Conservation (phyloP, 140 eudicot species). For the Flaveria floridana region DNA sequence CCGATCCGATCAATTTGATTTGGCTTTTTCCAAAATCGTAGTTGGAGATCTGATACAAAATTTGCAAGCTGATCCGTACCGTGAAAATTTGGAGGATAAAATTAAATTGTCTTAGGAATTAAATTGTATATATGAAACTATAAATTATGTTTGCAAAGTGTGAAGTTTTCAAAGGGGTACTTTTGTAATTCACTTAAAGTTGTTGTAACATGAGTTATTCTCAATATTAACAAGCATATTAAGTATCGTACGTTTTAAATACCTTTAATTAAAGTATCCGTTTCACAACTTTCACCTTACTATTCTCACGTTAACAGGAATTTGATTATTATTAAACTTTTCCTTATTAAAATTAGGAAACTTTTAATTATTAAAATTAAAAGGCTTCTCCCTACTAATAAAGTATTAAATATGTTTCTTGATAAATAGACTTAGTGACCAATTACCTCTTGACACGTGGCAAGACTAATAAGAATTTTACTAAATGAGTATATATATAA, state of each 20-base stretch:
- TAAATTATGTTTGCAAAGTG: background rate
- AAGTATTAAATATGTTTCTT: no score
- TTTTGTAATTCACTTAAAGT: background rate
- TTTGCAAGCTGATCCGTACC: background rate
- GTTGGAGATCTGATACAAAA: no score
- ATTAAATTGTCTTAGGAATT: background rate
- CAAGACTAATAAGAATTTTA: no score
- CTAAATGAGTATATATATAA: no score
- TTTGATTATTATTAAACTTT: background rate
- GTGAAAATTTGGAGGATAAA: background rate
- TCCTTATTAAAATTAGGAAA: background rate
- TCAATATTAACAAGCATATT: background rate
- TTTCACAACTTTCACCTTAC: slow-evolving; percentile 11
- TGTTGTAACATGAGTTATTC: background rate
- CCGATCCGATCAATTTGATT: no score
- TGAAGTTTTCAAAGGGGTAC: background rate
- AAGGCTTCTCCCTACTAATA: background rate
- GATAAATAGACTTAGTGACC: no score
- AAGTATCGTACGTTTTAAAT: slow-evolving; percentile 7
- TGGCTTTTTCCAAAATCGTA: no score
- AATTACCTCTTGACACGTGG: no score
- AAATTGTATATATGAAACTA: background rate
- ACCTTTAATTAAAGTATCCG: background rate
- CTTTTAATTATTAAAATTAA: background rate
- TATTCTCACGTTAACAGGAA: background rate